Evolutionary conservation across 495 filamentous ascomycete species (phyloP).

Genomic region (Jackrogersella minutella): DNA sequence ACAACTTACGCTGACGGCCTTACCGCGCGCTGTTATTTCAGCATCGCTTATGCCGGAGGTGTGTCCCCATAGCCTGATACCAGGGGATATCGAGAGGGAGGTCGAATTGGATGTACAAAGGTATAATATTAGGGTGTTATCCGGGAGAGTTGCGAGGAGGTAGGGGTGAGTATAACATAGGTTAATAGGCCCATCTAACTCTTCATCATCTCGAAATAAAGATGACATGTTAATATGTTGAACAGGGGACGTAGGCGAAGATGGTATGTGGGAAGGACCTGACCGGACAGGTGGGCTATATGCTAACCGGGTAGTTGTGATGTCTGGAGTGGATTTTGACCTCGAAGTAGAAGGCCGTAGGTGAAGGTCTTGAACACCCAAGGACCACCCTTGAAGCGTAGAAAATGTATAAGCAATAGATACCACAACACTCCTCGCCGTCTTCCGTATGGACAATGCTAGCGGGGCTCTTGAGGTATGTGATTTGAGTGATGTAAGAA

Average conservation of each 20-base stretch:
- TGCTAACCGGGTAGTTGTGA: conserved; percentile 56
- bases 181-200: conserved; percentile 67
- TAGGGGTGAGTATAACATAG: conserved; percentile 93
- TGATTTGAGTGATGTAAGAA: conserved; percentile 83
- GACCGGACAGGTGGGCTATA: conserved; percentile 49
- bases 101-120: conserved; percentile 77
- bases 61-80: conserved; percentile 88
- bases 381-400: conserved; percentile 78
- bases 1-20: conserved; percentile 86
- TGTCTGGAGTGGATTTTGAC: conserved; percentile 49
- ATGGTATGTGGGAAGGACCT: conserved; percentile 43
- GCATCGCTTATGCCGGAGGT: conserved; percentile 89
- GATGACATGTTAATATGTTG: conserved; percentile 50
- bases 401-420: conserved; percentile 86
- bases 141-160: conserved; percentile 83
- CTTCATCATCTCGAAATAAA: conserved; percentile 10
- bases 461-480: conserved; percentile 81
- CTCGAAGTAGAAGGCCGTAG: conserved; percentile 51
- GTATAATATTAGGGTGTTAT: conserved; percentile 92
- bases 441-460: conserved; percentile 76
- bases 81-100: conserved; percentile 72
- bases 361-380: conserved; percentile 88
- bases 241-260: conserved; percentile 62
- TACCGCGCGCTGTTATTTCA: conserved; percentile 85
- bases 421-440: conserved; percentile 67